Evolutionary conservation across 2,329 filamentous ascomycete genomes (phyloP).

Genomic region (Clathrospora elynae): DNA sequence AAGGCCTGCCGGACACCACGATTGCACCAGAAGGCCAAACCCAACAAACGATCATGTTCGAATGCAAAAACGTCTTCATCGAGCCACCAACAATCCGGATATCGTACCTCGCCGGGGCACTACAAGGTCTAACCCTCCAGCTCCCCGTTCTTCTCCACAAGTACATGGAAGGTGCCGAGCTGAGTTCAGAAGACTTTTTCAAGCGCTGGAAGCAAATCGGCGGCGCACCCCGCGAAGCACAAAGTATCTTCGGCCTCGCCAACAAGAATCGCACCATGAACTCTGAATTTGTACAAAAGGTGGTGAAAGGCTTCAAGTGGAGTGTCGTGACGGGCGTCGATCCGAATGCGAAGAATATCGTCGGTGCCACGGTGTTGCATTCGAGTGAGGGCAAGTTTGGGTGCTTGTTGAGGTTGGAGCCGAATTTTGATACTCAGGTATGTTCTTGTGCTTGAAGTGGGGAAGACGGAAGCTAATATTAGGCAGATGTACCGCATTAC

Average conservation of each 20-base stretch:
- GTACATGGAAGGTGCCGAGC: conserved; percentile 91
- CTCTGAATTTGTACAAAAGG: conserved; percentile 70
- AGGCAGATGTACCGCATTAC: conserved; percentile 91
- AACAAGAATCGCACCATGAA: conserved; percentile 67
- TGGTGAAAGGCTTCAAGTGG: conserved; percentile 87
- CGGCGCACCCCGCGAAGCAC: conserved; percentile 81
- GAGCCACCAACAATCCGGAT: conserved; percentile 90
- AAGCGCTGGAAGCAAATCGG: conserved; percentile 99
- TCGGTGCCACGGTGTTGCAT: conserved; percentile 86
- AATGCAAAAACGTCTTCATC: conserved; percentile 78
- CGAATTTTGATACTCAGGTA: conserved; percentile 91
- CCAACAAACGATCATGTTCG: conserved; percentile 94
- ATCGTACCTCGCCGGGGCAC: conserved; percentile 88
- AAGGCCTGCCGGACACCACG: conserved; percentile 82
- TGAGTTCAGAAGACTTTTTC: conserved; percentile 93
- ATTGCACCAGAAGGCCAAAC: conserved; percentile 77
- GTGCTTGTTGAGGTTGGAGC: conserved; percentile 89
- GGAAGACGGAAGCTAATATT: conserved; percentile 20
- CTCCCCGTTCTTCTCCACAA: conserved; percentile 89
- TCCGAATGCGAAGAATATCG: conserved; percentile 90
- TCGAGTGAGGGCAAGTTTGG: conserved; percentile 89
- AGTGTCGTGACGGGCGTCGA: conserved; percentile 84
- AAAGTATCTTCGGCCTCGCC: conserved; percentile 78
- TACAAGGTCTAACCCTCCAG: conserved; percentile 91
- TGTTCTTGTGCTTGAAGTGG: conserved; percentile 42